These are phyloP conservation scores for Trichophyton simii DNA, from an alignment of 2,329 filamentous ascomycete genomes.

Conservation along the genomic window DNA sequence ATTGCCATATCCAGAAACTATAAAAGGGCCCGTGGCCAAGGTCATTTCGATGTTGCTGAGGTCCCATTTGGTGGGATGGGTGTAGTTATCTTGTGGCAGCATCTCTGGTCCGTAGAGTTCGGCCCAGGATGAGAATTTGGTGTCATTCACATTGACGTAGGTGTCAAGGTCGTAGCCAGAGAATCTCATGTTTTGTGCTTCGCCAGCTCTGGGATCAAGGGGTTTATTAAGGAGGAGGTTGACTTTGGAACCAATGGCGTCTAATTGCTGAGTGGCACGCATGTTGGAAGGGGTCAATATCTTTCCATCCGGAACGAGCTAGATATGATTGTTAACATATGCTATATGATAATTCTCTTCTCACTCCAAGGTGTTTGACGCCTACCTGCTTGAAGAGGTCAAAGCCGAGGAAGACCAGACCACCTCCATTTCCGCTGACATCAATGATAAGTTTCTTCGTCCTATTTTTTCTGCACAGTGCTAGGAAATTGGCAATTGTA, in stretches of 20 bases:
- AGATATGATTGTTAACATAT: background rate
- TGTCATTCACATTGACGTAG: conserved; percentile 18
- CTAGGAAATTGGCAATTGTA: conserved; percentile 35
- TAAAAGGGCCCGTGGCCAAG: conserved; percentile 16
- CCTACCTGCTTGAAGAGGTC: conserved; percentile 39
- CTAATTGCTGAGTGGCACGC: conserved; percentile 31
- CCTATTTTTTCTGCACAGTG: conserved; percentile 32
- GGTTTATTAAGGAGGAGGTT: conserved; percentile 13
- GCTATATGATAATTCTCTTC: too few relatives aligned
- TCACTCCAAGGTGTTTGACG: background rate
- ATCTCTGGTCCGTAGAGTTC: conserved; percentile 16
- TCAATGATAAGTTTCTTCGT: conserved; percentile 56
- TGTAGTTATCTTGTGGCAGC: conserved; percentile 26
- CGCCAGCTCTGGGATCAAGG: conserved; percentile 1
- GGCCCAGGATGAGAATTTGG: conserved; percentile 30
- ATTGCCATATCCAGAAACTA: conserved; percentile 23
- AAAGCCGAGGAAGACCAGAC: conserved; percentile 36
- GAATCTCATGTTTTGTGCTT: conserved; percentile 7
- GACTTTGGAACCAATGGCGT: conserved; percentile 24
- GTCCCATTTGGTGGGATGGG: conserved; percentile 18
- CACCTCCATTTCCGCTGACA: conserved; percentile 49
- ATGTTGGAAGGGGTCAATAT: conserved; percentile 37
- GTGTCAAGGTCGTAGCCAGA: conserved; percentile 11
- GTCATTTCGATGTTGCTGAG: conserved; percentile 18
- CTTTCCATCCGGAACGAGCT: conserved; percentile 37